A percentile compares a stretch with the other conserved stretches of the same genome.
These are phyloP conservation scores for Penicillium sp. DNA, from an alignment of 2,329 filamentous ascomycete species.

Conservation along the genomic window DNA sequence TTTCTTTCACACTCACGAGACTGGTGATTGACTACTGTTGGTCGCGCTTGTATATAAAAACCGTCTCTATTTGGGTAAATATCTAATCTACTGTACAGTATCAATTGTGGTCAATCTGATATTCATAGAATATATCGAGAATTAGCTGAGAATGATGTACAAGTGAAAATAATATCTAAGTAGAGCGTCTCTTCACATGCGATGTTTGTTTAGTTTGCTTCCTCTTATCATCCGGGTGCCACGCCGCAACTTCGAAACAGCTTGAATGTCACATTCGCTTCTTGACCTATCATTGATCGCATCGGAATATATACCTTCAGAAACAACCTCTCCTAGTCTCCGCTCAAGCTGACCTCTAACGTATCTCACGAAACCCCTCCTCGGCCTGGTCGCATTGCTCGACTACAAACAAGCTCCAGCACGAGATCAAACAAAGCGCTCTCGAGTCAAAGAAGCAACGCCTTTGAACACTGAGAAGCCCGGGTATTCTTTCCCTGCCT, in stretches of 20 bases:
- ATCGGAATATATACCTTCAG: background rate
- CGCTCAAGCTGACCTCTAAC: background rate
- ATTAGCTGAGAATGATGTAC: background rate
- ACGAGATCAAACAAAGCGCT: background rate
- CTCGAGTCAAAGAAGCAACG: background rate
- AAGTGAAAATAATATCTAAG: background rate
- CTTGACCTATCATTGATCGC: background rate
- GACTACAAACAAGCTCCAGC: background rate
- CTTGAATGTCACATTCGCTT: background rate
- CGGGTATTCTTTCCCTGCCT: background rate
- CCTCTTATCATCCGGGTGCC: conserved; percentile 7
- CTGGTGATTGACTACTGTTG: conserved; percentile 4
- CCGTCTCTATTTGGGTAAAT: conserved; percentile 12
- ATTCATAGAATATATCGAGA: background rate
- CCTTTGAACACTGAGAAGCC: background rate
- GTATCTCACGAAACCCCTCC: background rate
- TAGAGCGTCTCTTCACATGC: background rate
- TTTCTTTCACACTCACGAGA: conserved; percentile 2
- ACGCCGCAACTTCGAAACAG: background rate
- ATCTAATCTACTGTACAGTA: conserved; percentile 18
- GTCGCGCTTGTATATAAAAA: conserved; percentile 18
- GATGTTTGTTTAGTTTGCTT: conserved; percentile 22
- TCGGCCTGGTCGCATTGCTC: background rate
- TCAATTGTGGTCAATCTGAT: background rate
- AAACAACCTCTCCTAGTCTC: background rate